Conservation (phyloP, 257 asterid genomes). For the Petunia axillaris region DNA sequence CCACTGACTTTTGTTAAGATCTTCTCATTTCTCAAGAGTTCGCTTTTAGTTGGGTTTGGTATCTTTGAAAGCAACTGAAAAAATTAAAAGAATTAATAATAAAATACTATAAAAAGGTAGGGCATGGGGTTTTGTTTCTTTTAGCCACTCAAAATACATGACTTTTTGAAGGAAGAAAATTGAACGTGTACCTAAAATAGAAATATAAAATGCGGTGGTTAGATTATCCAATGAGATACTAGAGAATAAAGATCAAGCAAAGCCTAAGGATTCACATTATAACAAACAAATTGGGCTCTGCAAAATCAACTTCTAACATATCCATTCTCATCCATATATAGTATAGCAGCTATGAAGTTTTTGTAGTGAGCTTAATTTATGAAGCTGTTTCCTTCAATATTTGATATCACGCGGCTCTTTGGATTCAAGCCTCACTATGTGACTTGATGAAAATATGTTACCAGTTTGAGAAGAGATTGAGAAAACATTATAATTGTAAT, state of each 20-base stretch:
- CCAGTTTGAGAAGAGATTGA: too few relatives aligned
- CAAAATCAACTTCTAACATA: not conserved
- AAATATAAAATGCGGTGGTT: conserved; percentile 7
- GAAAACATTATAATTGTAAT: too few relatives aligned
- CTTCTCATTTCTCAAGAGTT: not conserved
- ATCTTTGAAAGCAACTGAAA: conserved; percentile 2
- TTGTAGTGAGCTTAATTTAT: not conserved
- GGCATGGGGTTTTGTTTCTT: not conserved
- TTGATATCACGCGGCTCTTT: not conserved
- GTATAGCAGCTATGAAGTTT: too few relatives aligned
- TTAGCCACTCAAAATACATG: not conserved
- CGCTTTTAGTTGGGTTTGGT: conserved; percentile 21
- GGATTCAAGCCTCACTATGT: too few relatives aligned
- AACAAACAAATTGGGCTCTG: not conserved
- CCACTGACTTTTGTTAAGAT: not conserved
- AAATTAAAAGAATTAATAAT: not conserved
- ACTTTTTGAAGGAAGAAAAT: not conserved
- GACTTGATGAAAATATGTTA: too few relatives aligned
- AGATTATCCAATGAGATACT: not conserved
- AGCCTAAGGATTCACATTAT: not conserved
- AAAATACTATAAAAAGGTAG: not conserved
- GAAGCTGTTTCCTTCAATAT: not conserved
- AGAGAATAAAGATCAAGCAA: not conserved
- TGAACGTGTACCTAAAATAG: not conserved
- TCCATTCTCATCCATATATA: not conserved